Evolutionary conservation across 768 basidiomycete species (phyloP).

Genomic region (Lentinula sp.): DNA sequence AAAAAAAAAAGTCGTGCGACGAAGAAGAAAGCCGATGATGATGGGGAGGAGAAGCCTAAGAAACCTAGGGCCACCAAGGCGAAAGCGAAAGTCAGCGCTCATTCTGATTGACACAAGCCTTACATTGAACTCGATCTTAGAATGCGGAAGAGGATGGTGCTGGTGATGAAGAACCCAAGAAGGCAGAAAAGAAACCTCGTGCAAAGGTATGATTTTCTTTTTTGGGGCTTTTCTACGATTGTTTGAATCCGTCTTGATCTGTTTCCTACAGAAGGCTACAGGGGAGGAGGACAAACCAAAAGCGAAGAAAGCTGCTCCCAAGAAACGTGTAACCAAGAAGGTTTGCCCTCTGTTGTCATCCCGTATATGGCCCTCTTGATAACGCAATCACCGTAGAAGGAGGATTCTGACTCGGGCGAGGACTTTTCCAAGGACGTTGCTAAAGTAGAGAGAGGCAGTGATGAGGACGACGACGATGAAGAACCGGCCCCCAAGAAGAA

Average conservation of each 20-base stretch:
- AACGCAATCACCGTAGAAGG: slow-evolving; percentile 15
- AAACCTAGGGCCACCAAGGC: slow-evolving; percentile 21
- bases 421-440: slow-evolving; percentile 38
- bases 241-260: not conserved
- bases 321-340: slow-evolving; percentile 42
- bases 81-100: slow-evolving; percentile 10
- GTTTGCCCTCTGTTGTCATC: slow-evolving; percentile 8
- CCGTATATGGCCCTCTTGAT: not conserved
- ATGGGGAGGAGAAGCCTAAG: slow-evolving; percentile 23
- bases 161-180: slow-evolving; percentile 13
- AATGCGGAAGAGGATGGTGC: slow-evolving; percentile 15
- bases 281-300: slow-evolving; percentile 22
- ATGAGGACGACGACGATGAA: slow-evolving; percentile 32
- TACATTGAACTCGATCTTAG: not conserved
- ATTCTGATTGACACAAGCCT: not conserved
- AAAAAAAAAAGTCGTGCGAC: slow-evolving; percentile 48
- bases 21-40: slow-evolving; percentile 22
- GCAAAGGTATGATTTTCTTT: slow-evolving; percentile 15
- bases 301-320: slow-evolving; percentile 38
- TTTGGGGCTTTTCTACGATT: not conserved
- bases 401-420: slow-evolving; percentile 35
- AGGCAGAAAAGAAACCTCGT: slow-evolving; percentile 23
- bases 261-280: slow-evolving; percentile 4
- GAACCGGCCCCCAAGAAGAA: slow-evolving; percentile 40
- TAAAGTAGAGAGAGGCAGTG: slow-evolving; percentile 26